Conservation (phyloP, 2,329 filamentous ascomycete species). For the Fonsecaea erecta region DNA sequence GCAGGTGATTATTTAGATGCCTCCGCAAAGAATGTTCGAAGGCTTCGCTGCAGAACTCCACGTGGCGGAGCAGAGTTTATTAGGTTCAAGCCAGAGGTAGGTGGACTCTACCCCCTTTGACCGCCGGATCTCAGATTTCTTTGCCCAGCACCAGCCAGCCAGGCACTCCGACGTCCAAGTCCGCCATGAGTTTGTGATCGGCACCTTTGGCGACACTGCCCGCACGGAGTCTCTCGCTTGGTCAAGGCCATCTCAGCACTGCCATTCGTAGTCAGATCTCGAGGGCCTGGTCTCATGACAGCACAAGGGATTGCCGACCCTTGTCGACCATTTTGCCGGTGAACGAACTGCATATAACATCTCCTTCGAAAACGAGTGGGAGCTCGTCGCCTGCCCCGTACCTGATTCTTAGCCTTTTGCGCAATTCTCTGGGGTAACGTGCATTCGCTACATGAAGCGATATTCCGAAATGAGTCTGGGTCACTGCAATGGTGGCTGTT, state of each 20-base stretch:
- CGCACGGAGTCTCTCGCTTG: not conserved
- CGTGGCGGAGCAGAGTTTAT: constrained; percentile 8
- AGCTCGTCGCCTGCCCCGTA: not conserved
- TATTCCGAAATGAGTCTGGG: not conserved
- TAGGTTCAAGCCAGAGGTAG: constrained; percentile 17
- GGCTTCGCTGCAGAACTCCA: constrained; percentile 12
- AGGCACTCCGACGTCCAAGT: not conserved
- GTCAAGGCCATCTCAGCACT: not conserved
- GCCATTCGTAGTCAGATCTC: not conserved
- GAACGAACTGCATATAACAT: not conserved
- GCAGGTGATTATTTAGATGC: not conserved
- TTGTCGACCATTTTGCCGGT: not conserved
- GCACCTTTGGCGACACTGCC: not conserved
- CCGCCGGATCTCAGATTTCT: constrained; percentile 14
- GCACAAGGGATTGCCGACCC: not conserved
- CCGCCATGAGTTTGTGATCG: not conserved
- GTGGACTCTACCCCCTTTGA: constrained; percentile 8
- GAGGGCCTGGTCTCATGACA: not conserved
- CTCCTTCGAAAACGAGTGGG: not conserved
- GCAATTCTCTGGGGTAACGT: not conserved
- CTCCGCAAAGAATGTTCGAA: constrained; percentile 9
- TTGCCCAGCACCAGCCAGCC: constrained; percentile 2
- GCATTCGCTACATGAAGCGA: not conserved
- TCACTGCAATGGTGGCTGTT: not conserved
- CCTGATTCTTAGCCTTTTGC: not conserved